Conservation (phyloP, 805 yeast species). For the Wickerhamiella nectarea region DNA sequence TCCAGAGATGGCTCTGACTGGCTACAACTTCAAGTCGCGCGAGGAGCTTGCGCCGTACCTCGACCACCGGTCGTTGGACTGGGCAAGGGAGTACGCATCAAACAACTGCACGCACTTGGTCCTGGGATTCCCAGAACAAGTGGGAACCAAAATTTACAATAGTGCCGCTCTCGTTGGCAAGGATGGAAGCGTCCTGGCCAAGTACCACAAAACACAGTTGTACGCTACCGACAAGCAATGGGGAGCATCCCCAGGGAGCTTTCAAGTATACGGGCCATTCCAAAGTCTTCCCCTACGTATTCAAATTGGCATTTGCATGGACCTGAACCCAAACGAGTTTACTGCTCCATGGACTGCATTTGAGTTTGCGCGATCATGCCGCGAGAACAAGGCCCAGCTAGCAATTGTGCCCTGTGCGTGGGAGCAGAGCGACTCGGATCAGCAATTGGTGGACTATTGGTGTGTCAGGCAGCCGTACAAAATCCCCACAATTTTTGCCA, state of each 20-base stretch:
- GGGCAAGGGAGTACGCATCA: conserved; percentile 44
- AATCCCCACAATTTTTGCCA: conserved; percentile 7
- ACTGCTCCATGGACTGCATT: conserved; percentile 60
- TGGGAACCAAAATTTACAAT: conserved; percentile 37
- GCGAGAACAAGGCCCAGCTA: conserved; percentile 36
- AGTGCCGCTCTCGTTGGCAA: conserved; percentile 55
- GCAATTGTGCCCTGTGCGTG: conserved; percentile 79
- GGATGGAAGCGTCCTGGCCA: conserved; percentile 42
- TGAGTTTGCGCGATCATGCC: conserved; percentile 53
- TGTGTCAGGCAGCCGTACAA: conserved; percentile 8
- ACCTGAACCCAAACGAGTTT: conserved; percentile 74
- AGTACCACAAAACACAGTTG: conserved; percentile 63
- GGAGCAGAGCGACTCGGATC: conserved; percentile 24
- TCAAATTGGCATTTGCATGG: conserved; percentile 87
- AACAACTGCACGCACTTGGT: conserved; percentile 49
- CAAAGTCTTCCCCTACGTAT: conserved; percentile 26
- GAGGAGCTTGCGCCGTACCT: conserved; percentile 43
- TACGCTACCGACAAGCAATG: conserved; percentile 68
- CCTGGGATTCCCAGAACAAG: conserved; percentile 68
- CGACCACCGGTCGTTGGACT: conserved; percentile 34
- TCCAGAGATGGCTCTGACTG: conserved; percentile 77
- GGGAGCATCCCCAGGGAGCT: conserved; percentile 59
- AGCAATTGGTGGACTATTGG: conserved; percentile 15
- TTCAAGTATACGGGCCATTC: conserved; percentile 20
- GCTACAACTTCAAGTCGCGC: conserved; percentile 50